Base-by-base conservation (phyloP, 768 basidiomycete species). In the Leucocoprinus sp. region DNA sequence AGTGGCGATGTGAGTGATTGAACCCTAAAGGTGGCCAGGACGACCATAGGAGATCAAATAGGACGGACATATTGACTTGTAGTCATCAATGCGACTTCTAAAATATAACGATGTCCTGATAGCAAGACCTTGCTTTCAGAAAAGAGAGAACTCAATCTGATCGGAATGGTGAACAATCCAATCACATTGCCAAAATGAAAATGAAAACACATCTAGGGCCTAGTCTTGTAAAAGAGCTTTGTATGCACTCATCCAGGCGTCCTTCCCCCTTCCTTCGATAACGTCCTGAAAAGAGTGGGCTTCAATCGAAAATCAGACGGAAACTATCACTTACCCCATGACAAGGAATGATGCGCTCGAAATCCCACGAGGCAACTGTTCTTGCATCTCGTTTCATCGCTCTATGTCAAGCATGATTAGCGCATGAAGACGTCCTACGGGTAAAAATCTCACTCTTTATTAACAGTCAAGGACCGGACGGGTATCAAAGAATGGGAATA, bases 281-380 rank as follows among this genome's bases (percentile, higher is more conserved):
- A 84, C 77, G 50, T 82, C 80, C 61, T 60, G 36, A 38, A 42
- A 31, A 39, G 21, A 15, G 17, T 12, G 23, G 28, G 39, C 9
- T 27, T 26, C 7, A 18, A 18, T 38, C 37, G 17, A 35, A 23
- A 34, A 18, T 21, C 22, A 28, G 27, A 27, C 48, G 33, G 33
- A 8, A 41, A 12, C 37, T 35, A 14, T 17, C 8, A 54, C 66
- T 42, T 53, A 71, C 71, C 22, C 67, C 67, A 59, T 87, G 84
- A 51, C 84, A 87, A 47, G 82, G 82, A 35, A 86, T 85, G 51
- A 86, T 80, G 35, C 79, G 66, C 4, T 80, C 70, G 55, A 86
- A 85, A 52, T 82, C 77, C 89, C 89, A 91, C 0, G 60, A 68
- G 1, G 75, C 69, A 2, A 91, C 85, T 1, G 69, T 77, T 53